Conservation (phyloP, 2,329 filamentous ascomycete species). For the Penicillium capsulatum region DNA sequence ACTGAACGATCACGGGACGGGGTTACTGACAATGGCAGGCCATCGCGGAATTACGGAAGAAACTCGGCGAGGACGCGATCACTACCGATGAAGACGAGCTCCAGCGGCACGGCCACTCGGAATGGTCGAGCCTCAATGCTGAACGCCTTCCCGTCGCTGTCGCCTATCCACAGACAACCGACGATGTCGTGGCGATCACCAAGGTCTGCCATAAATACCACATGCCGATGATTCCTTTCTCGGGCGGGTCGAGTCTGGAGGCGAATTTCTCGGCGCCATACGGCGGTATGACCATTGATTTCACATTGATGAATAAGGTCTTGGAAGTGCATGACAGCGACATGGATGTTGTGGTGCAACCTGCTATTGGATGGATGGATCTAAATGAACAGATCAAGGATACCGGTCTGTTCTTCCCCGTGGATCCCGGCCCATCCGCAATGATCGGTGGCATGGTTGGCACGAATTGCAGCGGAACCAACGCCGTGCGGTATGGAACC, state of each 20-base stretch:
- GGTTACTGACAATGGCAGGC: constrained; percentile 40
- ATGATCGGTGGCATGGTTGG: constrained; percentile 60
- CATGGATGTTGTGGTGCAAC: constrained; percentile 90
- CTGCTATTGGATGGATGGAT: constrained; percentile 86
- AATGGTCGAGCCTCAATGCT: constrained; percentile 67
- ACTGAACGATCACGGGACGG: background rate
- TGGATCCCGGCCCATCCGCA: constrained; percentile 72
- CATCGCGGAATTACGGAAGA: constrained; percentile 51
- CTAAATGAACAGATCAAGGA: constrained; percentile 71
- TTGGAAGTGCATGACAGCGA: constrained; percentile 76
- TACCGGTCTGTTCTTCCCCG: constrained; percentile 80
- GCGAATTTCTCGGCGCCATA: constrained; percentile 85
- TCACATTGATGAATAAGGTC: constrained; percentile 80
- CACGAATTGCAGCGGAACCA: constrained; percentile 54
- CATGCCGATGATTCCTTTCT: constrained; percentile 82
- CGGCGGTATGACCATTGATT: constrained; percentile 86
- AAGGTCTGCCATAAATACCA: constrained; percentile 72
- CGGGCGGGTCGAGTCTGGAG: constrained; percentile 80
- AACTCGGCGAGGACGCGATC: constrained; percentile 57
- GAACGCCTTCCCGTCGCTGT: constrained; percentile 61
- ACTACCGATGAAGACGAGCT: constrained; percentile 62
- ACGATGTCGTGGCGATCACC: constrained; percentile 61
- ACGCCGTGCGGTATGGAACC: constrained; percentile 62
- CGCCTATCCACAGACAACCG: constrained; percentile 60
- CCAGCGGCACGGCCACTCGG: constrained; percentile 62